Base-by-base conservation (phyloP, 768 basidiomycete species). In the Mycena filopes region DNA sequence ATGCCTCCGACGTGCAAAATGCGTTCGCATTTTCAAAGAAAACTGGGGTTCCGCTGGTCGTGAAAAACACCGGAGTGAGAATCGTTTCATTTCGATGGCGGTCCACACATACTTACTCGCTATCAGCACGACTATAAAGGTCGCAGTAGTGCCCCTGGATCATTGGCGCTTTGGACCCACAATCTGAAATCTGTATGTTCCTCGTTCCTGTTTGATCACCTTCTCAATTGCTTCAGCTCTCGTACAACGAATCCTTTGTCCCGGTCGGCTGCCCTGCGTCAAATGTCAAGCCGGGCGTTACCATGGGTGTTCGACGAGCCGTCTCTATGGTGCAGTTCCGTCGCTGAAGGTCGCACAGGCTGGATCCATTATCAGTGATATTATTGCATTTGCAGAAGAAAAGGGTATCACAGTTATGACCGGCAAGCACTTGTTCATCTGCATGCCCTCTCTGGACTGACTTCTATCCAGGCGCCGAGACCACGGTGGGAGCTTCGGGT, bases 31-130 rank as follows among this genome's bases (percentile, higher is more conserved):
- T 78, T 65, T 70, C 75, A 6, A 70, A 71, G 31, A 38, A 50
- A 28, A 72, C 70, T 5, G 60, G 69, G 31, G 67, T 74, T 11
- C 73, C 73, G 6, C 51, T 78, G 12, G 72, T 71, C 7, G 72
- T 78, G 21, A 77, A 78, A 55, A 78, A 78, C 57, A 76, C 76
- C 15, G 77, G 77, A 29, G 73, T 74, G 38, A 43, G 65, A 45
- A 15, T 43, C 29, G 9, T 49, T 41, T 54, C 18, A 41, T 21
- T 41, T 7, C 23, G 25, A 20, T 16, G 20, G 10, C 16, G 42
- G 8, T 18, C 26, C 15, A 13, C 5, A 23, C 11, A 33, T 33
- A 46, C 6, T 42, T 36, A 60, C 18, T 25, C 4, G 4, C 23
- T 53, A 54, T n/a, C 36, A 74, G 73, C 73, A 75, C 60, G 74